Base-by-base conservation (phyloP, 805 yeast species). In the Grigorovia jiainica region DNA sequence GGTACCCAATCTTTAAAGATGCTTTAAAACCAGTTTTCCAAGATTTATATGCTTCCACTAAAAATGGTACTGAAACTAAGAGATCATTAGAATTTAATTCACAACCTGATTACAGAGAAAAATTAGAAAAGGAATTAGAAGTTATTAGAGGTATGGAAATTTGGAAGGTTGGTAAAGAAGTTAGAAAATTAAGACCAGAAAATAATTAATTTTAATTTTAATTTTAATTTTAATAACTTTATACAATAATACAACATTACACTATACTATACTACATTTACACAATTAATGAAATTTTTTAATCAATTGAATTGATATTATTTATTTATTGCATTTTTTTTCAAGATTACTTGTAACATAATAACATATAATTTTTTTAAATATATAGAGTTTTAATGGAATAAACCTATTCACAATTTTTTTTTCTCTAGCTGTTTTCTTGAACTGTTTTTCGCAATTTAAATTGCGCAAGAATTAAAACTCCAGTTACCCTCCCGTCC, bases 101-200 rank as follows among this genome's bases (percentile, higher is more conserved):
- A 52, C 95, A 84, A 72, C 75, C 92, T 47, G 96, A 92, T 75
- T 92, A 92, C 92, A 81, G 98, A 72, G 95, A 79, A 60, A 87
- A 79, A 75, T 80, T 90, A 67, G 97, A 89, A 76, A 74, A 72
- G 66, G 98, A 92, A 78, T 79, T 92, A 67, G 77, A 82, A 71
- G 76, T 75, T 65, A 90, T 92, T 77, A 87, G 97, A 78, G 76
- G 76, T 66, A 87, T 92, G 83, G 98, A 92, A 78, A 92, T 92
- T 90, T 92, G 98, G 98, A 84, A 70, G 66, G 98, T 92, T 58
- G 98, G 98, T 66, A 90, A 90, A 78, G 97, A 92, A 78, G 98
- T 92, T 57, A 90, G 98, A 82, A 92, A 92, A 75, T 82, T 92
- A 70, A 89, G 98, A 75, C 98, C 98, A 63, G 98, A 92, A 77